Percentiles rank a stretch among this genome's conserved stretches.
These are phyloP conservation scores for Bothriochloa decipiens DNA, from an alignment of 176 grass and related monocot genomes.

Conservation along the genomic window DNA sequence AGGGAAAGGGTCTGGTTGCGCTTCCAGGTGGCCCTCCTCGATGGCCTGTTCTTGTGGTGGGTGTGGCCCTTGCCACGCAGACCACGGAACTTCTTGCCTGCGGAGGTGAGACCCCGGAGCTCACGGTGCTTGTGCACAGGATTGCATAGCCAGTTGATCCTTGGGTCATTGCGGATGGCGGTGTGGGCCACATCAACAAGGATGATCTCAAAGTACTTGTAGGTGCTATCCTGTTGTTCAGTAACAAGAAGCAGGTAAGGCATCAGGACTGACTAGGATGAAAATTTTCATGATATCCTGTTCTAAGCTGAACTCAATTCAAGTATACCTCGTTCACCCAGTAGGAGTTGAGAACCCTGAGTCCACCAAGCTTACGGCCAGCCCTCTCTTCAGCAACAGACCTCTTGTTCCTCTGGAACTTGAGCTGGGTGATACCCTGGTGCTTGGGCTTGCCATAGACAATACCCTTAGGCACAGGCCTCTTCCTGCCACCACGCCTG, in stretches of 20 bases:
- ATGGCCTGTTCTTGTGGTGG: constrained; percentile 70
- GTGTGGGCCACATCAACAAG: constrained; percentile 71
- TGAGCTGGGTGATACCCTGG: constrained; percentile 88
- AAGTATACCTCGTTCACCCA: constrained; percentile 84
- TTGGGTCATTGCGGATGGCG: constrained; percentile 63
- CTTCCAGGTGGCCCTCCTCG: constrained; percentile 85
- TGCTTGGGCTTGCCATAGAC: constrained; percentile 92
- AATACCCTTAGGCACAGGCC: constrained; percentile 75
- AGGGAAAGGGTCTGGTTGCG: constrained; percentile 81
- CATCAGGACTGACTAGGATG: neutral
- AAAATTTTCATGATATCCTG: neutral
- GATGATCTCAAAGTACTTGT: constrained; percentile 73
- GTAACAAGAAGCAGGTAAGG: neutral
- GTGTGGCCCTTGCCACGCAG: constrained; percentile 67
- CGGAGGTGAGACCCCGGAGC: constrained; percentile 83
- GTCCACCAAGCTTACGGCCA: constrained; percentile 75
- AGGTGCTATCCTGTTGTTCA: constrained; percentile 54
- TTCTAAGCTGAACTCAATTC: neutral
- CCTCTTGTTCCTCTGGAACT: constrained; percentile 93
- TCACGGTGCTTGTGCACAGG: constrained; percentile 88
- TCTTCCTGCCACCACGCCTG: constrained; percentile 85
- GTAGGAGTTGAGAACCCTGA: constrained; percentile 89
- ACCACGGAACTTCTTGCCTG: constrained; percentile 81
- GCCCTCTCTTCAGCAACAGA: constrained; percentile 93
- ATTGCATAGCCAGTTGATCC: constrained; percentile 85